These are phyloP conservation scores for Coffea eugenioides DNA, from an alignment of 257 asterid genomes.

Conservation along the genomic window DNA sequence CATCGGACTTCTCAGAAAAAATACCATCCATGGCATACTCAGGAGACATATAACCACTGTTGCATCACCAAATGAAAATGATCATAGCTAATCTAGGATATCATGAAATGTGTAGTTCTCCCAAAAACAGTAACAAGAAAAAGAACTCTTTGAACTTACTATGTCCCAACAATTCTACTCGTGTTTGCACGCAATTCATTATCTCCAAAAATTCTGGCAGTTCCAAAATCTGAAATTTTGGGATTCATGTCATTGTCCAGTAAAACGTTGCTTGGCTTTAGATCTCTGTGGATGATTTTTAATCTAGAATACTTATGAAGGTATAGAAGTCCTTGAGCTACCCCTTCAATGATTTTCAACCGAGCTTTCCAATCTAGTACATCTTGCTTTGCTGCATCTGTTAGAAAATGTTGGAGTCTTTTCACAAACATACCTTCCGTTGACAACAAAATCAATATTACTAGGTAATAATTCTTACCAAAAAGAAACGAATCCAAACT, in stretches of 20 bases:
- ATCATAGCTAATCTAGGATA: not conserved
- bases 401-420: not conserved
- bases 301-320: not conserved
- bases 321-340: slow-evolving; percentile 5
- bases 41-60: slow-evolving; percentile 12
- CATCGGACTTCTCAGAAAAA: slow-evolving; percentile 4
- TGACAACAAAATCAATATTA: too few relatives aligned
- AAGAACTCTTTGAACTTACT: not conserved
- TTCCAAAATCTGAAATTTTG: slow-evolving; percentile 12
- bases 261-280: not conserved
- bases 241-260: slow-evolving; percentile 3
- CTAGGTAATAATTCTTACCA: not conserved
- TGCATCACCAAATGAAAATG: too few relatives aligned
- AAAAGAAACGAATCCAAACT: not conserved
- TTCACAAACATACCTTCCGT: not conserved
- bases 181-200: not conserved
- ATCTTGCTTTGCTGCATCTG: not conserved
- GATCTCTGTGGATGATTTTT: not conserved
- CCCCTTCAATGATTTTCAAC: not conserved
- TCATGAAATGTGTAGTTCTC: too few relatives aligned
- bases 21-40: slow-evolving; percentile 4
- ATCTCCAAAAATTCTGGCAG: slow-evolving; percentile 7
- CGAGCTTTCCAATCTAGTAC: not conserved
- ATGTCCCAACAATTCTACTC: not conserved
- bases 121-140: not conserved